Percentiles rank a stretch among this genome's conserved stretches.
Conservation (phyloP, 257 asterid species). For the Avicennia marina region DNA sequence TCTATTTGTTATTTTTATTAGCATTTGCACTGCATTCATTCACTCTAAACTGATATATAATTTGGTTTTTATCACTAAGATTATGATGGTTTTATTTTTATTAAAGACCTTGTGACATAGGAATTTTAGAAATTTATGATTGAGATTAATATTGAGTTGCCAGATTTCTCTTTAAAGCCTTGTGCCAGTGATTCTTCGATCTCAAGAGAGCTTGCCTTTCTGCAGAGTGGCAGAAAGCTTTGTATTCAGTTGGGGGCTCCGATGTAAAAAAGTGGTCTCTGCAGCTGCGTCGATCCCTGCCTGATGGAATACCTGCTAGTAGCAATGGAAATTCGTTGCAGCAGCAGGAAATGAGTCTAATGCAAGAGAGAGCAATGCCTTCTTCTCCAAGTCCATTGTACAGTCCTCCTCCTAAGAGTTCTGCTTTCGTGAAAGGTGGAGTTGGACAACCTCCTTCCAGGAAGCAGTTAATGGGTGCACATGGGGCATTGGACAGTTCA, state of each 20-base stretch:
- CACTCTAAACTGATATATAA: too few relatives aligned
- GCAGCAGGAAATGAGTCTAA: conserved; percentile 78
- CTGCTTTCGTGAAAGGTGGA: conserved; percentile 76
- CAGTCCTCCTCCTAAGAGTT: conserved; percentile 68
- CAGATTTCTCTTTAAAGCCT: too few relatives aligned
- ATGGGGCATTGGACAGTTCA: conserved; percentile 61
- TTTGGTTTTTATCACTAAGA: too few relatives aligned
- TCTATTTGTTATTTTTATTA: too few relatives aligned
- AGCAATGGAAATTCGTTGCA: conserved; percentile 85
- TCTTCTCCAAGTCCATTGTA: conserved; percentile 73
- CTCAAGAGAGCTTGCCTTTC: conserved; percentile 13
- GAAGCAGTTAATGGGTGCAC: conserved; percentile 81
- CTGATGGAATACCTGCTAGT: conserved; percentile 79
- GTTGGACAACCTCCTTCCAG: conserved; percentile 76
- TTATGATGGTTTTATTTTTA: too few relatives aligned
- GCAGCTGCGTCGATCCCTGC: conserved; percentile 83
- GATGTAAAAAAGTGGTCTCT: conserved; percentile 97
- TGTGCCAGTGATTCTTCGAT: too few relatives aligned
- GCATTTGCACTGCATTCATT: too few relatives aligned
- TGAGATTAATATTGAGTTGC: too few relatives aligned
- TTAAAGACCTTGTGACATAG: too few relatives aligned
- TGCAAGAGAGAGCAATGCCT: conserved; percentile 71
- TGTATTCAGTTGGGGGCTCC: conserved; percentile 88
- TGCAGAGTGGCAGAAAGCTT: conserved; percentile 99
- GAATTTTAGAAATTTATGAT: too few relatives aligned